Evolutionary conservation across 1,139 yeast species (phyloP), one percentile per base, ranked within the genome.

Genomic region (Saccharomyces pastorianus): DNA sequence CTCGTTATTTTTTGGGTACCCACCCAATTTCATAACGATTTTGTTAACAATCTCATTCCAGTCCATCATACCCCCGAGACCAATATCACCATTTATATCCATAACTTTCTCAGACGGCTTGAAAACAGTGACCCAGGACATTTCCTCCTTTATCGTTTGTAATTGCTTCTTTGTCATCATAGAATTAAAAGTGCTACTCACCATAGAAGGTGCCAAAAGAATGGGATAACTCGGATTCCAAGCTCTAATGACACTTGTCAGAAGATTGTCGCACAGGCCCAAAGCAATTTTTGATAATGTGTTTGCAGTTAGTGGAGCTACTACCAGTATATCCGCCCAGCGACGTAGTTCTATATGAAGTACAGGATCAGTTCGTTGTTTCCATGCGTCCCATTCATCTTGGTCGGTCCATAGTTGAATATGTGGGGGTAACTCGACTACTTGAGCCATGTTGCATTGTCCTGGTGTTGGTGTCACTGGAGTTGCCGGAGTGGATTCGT

Each of bases 31-130:
- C 68, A 84, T 75, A 3, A 88, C 96, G 56, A 88, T 81, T 64
- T 81, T 83, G 65, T 89, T 91, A 29, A 88, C 96, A 62, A 90
- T 85, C 71, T 89, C 96, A 70, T 88, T 87, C 81, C 86, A 84
- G 64, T 85, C 91, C 65, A 96, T 78, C 99, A 93, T 93, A 8
- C 98, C 99, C 29, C 98, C 99, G 76, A 82, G 86, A 3, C 98
- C 99, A 55, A 91, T 88, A 53, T 93, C 98, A 49, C 98, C 99
- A 74, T 89, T 82, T 8, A 72, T 68, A 28, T 95, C 93, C 55
- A 88, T 86, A 6, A 90, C 95, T 70, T 93, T 93, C 65, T 93
- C 98, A 29, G 93, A 91, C 0, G 99, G 99, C 65, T 82, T 84
- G 66, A 93, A 78, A 17, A 93, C 83, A 58, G 88, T 91, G 56